Evolutionary conservation across 805 yeast species (phyloP), one percentile per base, ranked within the genome.

Genomic region (Kockiozyma suomiensis): DNA sequence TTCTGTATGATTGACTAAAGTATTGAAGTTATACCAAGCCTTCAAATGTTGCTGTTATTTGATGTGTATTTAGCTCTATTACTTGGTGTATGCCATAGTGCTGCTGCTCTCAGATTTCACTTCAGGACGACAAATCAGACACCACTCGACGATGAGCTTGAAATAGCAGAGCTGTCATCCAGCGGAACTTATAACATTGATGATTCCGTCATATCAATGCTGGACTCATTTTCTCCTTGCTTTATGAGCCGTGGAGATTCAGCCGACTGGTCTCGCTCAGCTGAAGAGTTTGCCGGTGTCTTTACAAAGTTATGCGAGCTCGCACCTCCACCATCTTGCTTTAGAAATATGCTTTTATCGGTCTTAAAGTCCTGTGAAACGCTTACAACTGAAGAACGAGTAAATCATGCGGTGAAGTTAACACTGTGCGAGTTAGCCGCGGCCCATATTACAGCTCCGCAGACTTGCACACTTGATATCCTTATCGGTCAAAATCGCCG

Each of bases 341-440:
- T 61, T 38, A 50, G 66, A 28, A 43, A 52, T 17, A 50, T 56
- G 61, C 61, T 62, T 8, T 43, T 48, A 1, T 35, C 38, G 6
- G 56, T 62, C 37, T n/a, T 62, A 19, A 58, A 65, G 10, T 15
- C 38, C 19, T 62, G 66, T 35, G 58, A 55, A 13, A 35, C 21
- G 4, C 26, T 60, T 23, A 35, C 58, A n/a, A 54, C 59, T 4
- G 56, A 60, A 23, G 45, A 25, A 21, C 49, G 68, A n/a, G 67
- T 54, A 1, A 40, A 26, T 13, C 50, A 51, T 25, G 64, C 66
- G 6, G 37, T 64, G n/a, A 32, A 42, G 25, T 51, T 66, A 37
- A 64, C 69, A 17, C 25, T 66, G 12, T 66, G 69, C 35, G 69
- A 66, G 30, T 54, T 66, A 6, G 26, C 52, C 6, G 57, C 59